Evolutionary conservation across 345 rosid genomes (phyloP).

Genomic region (Moringa oleifera): DNA sequence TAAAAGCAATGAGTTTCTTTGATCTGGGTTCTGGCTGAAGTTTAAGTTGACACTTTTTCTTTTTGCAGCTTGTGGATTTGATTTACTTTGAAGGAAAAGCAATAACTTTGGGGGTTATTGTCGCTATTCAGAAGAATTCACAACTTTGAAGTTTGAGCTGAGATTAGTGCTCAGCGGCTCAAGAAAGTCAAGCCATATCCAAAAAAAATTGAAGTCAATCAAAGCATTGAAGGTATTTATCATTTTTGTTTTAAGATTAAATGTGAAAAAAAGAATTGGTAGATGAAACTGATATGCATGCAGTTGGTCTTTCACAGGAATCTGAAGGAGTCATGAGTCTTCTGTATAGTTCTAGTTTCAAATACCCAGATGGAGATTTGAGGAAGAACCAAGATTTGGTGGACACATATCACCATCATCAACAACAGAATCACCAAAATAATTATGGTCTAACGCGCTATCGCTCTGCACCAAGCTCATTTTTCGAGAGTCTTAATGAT

Average conservation of each 20-base stretch:
- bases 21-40: conserved; percentile 6
- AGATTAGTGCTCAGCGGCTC: conserved; percentile 8
- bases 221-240: conserved; percentile 5
- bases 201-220: neutral
- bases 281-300: neutral
- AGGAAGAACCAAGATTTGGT: conserved; percentile 31
- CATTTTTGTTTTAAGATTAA: neutral
- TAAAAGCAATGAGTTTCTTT: neutral
- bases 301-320: conserved; percentile 13
- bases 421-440: conserved; percentile 22
- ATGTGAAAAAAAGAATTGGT: no score
- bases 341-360: conserved; percentile 28
- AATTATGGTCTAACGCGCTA: conserved; percentile 28
- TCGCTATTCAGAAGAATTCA: neutral
- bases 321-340: conserved; percentile 32
- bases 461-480: conserved; percentile 43
- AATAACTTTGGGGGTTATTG: neutral
- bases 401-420: conserved; percentile 26
- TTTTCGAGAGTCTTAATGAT: conserved; percentile 27
- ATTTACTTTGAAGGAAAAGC: conserved; percentile 5
- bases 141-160: neutral
- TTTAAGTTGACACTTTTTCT: neutral
- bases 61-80: neutral
- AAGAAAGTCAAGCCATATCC: conserved; percentile 8
- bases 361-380: conserved; percentile 30